Evolutionary conservation across 257 asterid species (phyloP).

Genomic region (Leptodermis oblonga): DNA sequence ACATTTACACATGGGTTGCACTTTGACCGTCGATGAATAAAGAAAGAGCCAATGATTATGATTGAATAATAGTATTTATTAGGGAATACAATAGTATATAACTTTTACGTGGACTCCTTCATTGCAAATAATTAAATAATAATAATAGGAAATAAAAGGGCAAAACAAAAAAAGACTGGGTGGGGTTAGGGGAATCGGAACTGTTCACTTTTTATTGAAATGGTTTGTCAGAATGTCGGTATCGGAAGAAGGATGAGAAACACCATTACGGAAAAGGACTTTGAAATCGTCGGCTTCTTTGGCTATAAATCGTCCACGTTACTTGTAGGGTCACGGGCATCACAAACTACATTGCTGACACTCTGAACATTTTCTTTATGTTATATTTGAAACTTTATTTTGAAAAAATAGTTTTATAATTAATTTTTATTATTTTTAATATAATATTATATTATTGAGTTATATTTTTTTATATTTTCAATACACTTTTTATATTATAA

Average conservation of each 20-base stretch:
- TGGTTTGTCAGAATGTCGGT: too few species aligned
- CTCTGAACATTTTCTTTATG: too few species aligned
- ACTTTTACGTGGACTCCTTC: too few species aligned
- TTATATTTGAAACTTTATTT: background rate
- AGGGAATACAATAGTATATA: too few species aligned
- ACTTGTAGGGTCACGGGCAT: background rate
- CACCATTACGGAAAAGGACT: background rate
- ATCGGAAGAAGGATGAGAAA: background rate
- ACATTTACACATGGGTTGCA: background rate
- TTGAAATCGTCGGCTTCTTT: background rate
- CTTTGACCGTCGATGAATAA: background rate
- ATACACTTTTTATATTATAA: too few species aligned
- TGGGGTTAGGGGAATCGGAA: too few species aligned
- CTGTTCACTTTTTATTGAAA: background rate
- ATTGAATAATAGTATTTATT: too few species aligned
- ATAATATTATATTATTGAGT: too few species aligned
- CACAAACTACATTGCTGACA: background rate
- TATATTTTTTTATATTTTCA: too few species aligned
- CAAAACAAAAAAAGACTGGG: background rate
- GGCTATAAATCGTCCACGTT: conserved; percentile 5
- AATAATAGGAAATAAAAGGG: too few species aligned
- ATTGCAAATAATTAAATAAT: too few species aligned
- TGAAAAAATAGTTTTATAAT: background rate
- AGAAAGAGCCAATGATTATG: too few species aligned
- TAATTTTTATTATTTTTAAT: background rate